Conservation (phyloP, 805 yeast species). For the Saccharomycopsis babjevae region DNA sequence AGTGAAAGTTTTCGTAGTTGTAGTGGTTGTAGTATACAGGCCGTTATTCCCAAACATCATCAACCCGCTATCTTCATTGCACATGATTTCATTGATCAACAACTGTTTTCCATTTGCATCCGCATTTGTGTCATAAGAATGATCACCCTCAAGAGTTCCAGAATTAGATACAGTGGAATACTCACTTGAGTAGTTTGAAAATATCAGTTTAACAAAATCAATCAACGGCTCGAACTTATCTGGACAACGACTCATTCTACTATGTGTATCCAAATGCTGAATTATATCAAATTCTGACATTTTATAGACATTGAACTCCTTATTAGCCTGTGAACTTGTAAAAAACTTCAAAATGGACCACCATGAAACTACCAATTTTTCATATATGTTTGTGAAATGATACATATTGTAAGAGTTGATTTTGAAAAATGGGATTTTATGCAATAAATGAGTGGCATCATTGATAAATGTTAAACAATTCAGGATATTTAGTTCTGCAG, state of each 20-base stretch:
- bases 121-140: background rate
- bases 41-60: background rate
- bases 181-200: background rate
- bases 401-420: conserved; percentile 19
- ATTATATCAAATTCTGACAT: background rate
- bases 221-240: background rate
- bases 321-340: background rate
- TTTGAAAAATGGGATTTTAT: conserved; percentile 56
- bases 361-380: conserved; percentile 14
- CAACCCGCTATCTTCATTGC: background rate
- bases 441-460: conserved; percentile 48
- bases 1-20: background rate
- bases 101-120: background rate
- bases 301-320: background rate
- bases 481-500: conserved; percentile 45
- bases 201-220: background rate
- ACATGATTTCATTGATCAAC: background rate
- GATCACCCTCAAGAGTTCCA: background rate
- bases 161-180: background rate
- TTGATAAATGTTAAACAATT: conserved; percentile 54
- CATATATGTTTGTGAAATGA: conserved; percentile 16
- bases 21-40: background rate
- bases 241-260: background rate
- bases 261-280: background rate
- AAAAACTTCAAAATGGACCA: conserved; percentile 8